Evolutionary conservation across 495 filamentous ascomycete species (phyloP), one percentile per base, ranked within the genome.

Genomic region (Polyplosphaeria fusca): DNA sequence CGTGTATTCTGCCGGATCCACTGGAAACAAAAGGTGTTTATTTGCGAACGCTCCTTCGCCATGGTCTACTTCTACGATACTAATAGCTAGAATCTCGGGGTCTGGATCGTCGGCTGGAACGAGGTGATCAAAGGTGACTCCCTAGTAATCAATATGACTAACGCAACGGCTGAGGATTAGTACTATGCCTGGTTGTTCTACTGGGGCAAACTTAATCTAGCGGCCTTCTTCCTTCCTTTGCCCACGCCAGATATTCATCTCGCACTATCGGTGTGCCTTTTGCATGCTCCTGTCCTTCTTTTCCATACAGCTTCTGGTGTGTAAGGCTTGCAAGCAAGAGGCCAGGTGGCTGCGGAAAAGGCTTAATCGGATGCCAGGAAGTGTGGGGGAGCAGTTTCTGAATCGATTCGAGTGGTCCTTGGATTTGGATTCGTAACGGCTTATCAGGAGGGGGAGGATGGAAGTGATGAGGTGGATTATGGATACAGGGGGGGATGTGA

Each of bases 1-100:
- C 19, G 55, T 60, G 62, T 65, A 73, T 27, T 69, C 67, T 9
- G 55, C 39, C 12, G 65, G 51, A 58, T 73, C 63, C 42, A 70
- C 66, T 18, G 49, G 32, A 53, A 71, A 72, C 11, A 48, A 58
- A 41, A 68, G 57, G 47, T 55, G 55, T 23, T 37, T 59, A 43
- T 70, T 72, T 27, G 66, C 67, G 50, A 69, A 71, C 30, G 32
- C 61, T 7, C 66, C 71, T 55, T 27, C 41, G 22, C 48, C 41
- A 19, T 55, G 47, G 22, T 55, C 52, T 20, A 55, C 52, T 53
- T 53, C 50, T 14, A 55, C 47, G 23, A 55, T 55, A 24, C 52
- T 55, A 27, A 55, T 24, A 24, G 54, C 54, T 28, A 57, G 54
- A 24, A 57, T 46, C 50, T 57, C 54, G 42, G 44, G 54, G 46